phyloP scores from a whole-genome alignment of 2,329 filamentous ascomycete genomes.

The Cordyceps militaris region DNA sequence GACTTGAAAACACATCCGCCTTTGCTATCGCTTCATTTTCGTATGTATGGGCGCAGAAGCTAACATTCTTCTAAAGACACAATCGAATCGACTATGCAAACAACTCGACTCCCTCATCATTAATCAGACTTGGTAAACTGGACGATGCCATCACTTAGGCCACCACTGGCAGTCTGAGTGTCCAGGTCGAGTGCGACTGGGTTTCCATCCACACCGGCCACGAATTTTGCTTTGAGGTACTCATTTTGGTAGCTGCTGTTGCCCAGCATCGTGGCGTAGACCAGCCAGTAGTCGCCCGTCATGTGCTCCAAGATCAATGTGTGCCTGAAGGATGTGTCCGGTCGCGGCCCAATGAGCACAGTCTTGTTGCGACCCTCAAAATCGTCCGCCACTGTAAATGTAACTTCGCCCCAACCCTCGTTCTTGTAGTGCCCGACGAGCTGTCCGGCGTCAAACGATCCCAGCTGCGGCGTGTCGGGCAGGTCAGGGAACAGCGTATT shows the following conservation, averaged over 20 bases:
- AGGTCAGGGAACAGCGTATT: conserved; percentile 5
- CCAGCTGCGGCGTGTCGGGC: conserved; percentile 1
- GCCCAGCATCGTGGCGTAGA: not conserved
- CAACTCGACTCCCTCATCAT: not conserved
- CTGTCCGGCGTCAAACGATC: not conserved
- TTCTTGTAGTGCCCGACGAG: conserved; percentile 6
- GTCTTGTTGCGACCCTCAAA: not conserved
- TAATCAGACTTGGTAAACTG: not conserved
- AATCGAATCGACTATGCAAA: not conserved
- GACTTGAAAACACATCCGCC: conserved; percentile 25
- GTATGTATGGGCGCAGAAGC: not conserved
- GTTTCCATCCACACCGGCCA: conserved; percentile 5
- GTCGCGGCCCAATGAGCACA: conserved; percentile 4
- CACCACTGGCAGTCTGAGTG: not conserved
- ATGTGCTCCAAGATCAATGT: conserved; percentile 6
- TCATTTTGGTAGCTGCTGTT: not conserved
- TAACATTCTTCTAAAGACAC: conserved; percentile 8
- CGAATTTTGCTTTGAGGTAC: not conserved
- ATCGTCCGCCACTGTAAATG: not conserved
- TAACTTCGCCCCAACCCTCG: conserved; percentile 6
- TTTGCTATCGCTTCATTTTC: conserved; percentile 3
- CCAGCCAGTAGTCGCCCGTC: conserved; percentile 12
- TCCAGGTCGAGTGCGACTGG: not conserved
- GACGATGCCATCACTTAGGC: not conserved
- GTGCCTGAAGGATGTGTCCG: not conserved